Evolutionary conservation across 345 rosid species (phyloP).

Genomic region (Rhizophora mangle): DNA sequence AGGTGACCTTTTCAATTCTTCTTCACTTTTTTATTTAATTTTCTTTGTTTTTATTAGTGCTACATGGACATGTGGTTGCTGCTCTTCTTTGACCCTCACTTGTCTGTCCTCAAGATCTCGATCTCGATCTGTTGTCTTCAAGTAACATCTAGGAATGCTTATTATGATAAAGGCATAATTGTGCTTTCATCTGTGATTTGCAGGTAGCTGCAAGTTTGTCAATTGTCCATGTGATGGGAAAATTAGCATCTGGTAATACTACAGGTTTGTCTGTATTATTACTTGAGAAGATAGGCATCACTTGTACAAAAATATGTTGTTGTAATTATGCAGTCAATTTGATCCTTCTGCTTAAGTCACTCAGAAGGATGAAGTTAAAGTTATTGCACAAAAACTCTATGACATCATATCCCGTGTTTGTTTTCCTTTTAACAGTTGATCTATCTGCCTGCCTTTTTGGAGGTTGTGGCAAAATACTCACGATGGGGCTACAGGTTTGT

Average conservation of each 20-base stretch:
- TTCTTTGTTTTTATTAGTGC: neutral
- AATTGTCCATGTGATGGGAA: slow-evolving; percentile 61
- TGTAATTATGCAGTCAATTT: slow-evolving; percentile 11
- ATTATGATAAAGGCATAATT: neutral
- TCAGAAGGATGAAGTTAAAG: no score
- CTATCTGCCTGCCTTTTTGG: slow-evolving; percentile 71
- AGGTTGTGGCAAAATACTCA: slow-evolving; percentile 61
- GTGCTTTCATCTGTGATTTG: slow-evolving; percentile 16
- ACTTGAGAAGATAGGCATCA: slow-evolving; percentile 45
- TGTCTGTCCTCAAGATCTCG: neutral
- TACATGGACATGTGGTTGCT: neutral
- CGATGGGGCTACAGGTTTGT: slow-evolving; percentile 71
- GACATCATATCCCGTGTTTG: neutral
- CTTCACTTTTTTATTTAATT: neutral
- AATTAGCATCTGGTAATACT: slow-evolving; percentile 49
- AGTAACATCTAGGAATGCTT: neutral
- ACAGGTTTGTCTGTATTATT: slow-evolving; percentile 68
- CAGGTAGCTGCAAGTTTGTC: slow-evolving; percentile 77
- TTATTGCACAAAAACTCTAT: no score
- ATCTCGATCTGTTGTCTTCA: neutral
- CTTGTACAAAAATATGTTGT: slow-evolving; percentile 46
- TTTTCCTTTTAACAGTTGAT: slow-evolving; percentile 54
- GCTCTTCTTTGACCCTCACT: neutral
- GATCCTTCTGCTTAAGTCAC: neutral
- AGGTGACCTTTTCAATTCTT: slow-evolving; percentile 31